These are phyloP conservation scores for Teratosphaeria nubilosa DNA, from an alignment of 2,329 filamentous ascomycete species.

Conservation along the genomic window DNA sequence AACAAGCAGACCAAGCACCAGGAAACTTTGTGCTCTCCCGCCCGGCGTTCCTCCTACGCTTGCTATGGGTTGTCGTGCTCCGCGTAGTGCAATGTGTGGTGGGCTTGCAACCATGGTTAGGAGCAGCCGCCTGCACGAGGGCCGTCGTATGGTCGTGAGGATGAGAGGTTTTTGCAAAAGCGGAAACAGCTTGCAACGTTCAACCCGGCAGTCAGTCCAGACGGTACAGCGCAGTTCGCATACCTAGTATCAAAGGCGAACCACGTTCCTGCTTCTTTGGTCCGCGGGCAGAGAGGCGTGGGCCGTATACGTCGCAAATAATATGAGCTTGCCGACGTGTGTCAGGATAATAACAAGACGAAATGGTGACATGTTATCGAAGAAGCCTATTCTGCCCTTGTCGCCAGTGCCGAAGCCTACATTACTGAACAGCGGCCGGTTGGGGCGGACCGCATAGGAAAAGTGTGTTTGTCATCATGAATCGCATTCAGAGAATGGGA, in stretches of 20 bases:
- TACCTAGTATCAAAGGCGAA: neutral
- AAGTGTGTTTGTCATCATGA: neutral
- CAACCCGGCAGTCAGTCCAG: neutral
- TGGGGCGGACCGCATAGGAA: too few species aligned
- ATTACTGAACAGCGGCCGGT: neutral
- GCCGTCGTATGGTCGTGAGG: neutral
- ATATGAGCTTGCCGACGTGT: neutral
- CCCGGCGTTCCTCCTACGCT: neutral
- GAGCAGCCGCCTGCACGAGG: neutral
- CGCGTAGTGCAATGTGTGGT: too few species aligned
- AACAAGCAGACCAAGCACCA: neutral
- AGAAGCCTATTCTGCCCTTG: neutral
- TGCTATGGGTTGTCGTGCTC: neutral
- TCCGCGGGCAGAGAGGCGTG: neutral
- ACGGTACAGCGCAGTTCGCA: neutral
- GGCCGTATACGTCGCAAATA: neutral
- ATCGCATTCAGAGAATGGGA: neutral
- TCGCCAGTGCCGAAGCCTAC: neutral
- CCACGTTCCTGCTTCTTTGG: neutral
- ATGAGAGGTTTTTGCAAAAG: too few species aligned
- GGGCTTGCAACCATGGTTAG: neutral
- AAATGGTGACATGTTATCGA: neutral
- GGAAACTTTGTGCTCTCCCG: neutral
- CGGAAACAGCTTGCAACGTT: neutral
- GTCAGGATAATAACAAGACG: neutral